These are phyloP conservation scores for Juglanconis oblonga DNA, from an alignment of 2,329 filamentous ascomycete genomes.

Conservation along the genomic window DNA sequence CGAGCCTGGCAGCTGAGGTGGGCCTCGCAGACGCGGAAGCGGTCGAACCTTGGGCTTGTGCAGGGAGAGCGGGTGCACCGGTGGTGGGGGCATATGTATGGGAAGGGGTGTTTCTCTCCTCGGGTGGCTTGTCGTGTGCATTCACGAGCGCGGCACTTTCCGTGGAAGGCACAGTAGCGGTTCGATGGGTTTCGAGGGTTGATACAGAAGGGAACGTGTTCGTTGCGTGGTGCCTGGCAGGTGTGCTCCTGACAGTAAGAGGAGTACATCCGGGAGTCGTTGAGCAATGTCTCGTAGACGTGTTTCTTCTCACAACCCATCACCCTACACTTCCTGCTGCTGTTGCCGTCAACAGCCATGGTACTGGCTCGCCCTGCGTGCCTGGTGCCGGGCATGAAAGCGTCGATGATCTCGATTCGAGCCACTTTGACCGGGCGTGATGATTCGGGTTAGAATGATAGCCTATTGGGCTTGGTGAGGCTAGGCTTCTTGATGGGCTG, in stretches of 20 bases:
- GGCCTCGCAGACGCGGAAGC: slow-evolving; percentile 2
- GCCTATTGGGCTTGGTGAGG: not conserved
- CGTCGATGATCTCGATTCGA: slow-evolving; percentile 1
- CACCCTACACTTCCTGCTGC: not conserved
- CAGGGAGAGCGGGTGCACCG: slow-evolving; percentile 8
- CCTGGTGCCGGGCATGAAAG: slow-evolving; percentile 2
- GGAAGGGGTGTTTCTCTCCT: slow-evolving; percentile 7
- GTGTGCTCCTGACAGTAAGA: slow-evolving; percentile 18
- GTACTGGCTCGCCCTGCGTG: not conserved
- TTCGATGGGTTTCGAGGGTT: slow-evolving; percentile 12
- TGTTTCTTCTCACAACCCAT: slow-evolving; percentile 4
- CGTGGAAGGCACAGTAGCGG: slow-evolving; percentile 16
- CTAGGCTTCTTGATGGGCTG: not conserved
- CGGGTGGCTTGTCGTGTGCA: slow-evolving; percentile 8
- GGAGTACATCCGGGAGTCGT: not conserved
- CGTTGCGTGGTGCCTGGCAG: slow-evolving; percentile 11
- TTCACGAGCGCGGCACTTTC: slow-evolving; percentile 5
- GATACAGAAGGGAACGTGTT: slow-evolving; percentile 14
- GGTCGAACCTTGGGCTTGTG: not conserved
- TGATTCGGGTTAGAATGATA: not conserved
- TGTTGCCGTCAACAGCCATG: not conserved
- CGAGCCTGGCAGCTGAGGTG: slow-evolving; percentile 12
- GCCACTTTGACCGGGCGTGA: not conserved
- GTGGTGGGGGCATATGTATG: slow-evolving; percentile 11
- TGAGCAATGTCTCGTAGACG: slow-evolving; percentile 2